phyloP scores from a whole-genome alignment of 441 rosid species.

The Erysimum cheiri region DNA sequence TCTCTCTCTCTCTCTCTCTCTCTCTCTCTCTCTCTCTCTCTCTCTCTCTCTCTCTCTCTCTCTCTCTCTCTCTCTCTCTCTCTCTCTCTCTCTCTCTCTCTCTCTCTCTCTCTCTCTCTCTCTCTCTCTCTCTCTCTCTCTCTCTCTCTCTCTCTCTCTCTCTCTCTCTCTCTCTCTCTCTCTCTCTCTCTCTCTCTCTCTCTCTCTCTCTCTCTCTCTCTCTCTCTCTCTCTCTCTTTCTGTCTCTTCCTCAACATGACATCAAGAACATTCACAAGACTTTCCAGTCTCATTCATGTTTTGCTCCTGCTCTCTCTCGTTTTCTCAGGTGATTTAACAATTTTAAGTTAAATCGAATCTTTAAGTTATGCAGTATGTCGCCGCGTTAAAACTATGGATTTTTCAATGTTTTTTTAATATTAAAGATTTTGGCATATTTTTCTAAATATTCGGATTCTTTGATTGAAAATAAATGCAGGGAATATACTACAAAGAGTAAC shows the following conservation, averaged over 20 bases:
- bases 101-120: no score
- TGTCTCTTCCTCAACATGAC: slow-evolving; percentile 47
- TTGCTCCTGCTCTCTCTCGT: slow-evolving; percentile 49
- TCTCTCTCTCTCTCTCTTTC: no score
- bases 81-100: no score
- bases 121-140: no score
- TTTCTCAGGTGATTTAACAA: slow-evolving; percentile 56
- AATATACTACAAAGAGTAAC: slow-evolving; percentile 51
- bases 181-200: no score
- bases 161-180: no score
- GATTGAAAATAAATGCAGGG: slow-evolving; percentile 46
- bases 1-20: no score
- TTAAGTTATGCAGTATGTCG: not conserved
- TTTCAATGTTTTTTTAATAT: not conserved
- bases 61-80: no score
- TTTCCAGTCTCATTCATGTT: slow-evolving; percentile 40
- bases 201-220: no score
- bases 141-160: no score
- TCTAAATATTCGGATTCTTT: slow-evolving; percentile 13
- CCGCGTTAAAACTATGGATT: not conserved
- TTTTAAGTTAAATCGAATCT: not conserved
- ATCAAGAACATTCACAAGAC: slow-evolving; percentile 42
- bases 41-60: no score
- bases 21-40: no score
- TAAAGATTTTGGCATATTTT: not conserved